A percentile compares a stretch with the other conserved stretches of the same genome.
Conservation (phyloP, 805 yeast species). For the Schwanniomyces polymorphus region DNA sequence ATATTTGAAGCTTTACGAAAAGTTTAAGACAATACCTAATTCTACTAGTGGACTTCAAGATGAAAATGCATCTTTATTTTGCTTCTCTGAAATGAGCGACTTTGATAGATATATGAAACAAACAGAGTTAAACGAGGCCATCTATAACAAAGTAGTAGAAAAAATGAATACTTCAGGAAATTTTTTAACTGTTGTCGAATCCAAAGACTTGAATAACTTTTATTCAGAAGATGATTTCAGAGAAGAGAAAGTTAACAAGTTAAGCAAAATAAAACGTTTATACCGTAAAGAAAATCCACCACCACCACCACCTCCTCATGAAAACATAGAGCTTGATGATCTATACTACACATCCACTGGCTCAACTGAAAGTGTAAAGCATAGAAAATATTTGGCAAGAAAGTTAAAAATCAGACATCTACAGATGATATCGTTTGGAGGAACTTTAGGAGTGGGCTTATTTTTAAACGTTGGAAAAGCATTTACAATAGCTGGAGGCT, state of each 20-base stretch:
- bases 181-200: conserved; percentile 22
- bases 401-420: conserved; percentile 64
- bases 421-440: conserved; percentile 78
- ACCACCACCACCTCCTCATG: not conserved
- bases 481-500: conserved; percentile 71
- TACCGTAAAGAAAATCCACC: conserved; percentile 12
- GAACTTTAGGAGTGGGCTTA: conserved; percentile 77
- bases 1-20: conserved; percentile 24
- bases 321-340: not conserved
- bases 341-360: conserved; percentile 5
- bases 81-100: conserved; percentile 33
- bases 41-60: conserved; percentile 6
- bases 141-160: conserved; percentile 18
- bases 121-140: conserved; percentile 33
- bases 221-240: conserved; percentile 18
- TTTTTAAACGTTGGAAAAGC: conserved; percentile 72
- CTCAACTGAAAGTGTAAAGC: conserved; percentile 5
- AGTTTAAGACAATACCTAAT: conserved; percentile 9
- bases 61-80: conserved; percentile 23
- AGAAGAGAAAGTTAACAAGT: conserved; percentile 2
- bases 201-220: conserved; percentile 26
- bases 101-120: conserved; percentile 31
- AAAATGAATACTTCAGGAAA: conserved; percentile 12
- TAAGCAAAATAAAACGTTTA: conserved; percentile 5
- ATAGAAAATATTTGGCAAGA: conserved; percentile 43